These are phyloP conservation scores for Cladosporium sp. DNA, from an alignment of 2,329 filamentous ascomycete genomes.

Conservation along the genomic window DNA sequence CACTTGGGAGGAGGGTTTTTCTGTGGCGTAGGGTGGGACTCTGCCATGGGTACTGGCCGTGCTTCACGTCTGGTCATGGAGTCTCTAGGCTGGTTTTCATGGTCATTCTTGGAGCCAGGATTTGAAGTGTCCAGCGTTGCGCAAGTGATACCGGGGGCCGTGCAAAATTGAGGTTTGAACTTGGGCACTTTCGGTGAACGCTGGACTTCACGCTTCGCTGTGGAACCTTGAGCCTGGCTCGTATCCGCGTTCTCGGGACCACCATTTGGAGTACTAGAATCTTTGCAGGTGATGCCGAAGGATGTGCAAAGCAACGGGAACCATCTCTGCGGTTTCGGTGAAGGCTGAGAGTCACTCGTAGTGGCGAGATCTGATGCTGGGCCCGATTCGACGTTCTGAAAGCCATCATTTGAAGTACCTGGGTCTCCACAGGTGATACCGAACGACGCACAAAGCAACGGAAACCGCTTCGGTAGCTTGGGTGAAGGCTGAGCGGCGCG, in stretches of 20 bases:
- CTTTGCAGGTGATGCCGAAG: not conserved
- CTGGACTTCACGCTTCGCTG: not conserved
- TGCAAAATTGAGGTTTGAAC: not conserved
- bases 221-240: not conserved
- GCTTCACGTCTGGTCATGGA: not conserved
- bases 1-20: not conserved
- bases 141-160: conserved; percentile 1
- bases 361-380: not conserved
- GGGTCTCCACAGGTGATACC: not conserved
- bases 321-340: not conserved
- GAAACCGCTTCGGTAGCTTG: not conserved
- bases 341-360: not conserved
- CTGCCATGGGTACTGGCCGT: not conserved
- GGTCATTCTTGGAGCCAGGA: not conserved
- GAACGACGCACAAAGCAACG: not conserved
- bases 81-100: not conserved
- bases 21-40: not conserved
- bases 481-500: not conserved
- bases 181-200: not conserved
- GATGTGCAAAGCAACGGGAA: not conserved
- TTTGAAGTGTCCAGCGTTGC: not conserved
- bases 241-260: not conserved
- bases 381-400: not conserved
- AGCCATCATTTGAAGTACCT: not conserved
- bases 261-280: not conserved